Conservation (phyloP, 108 stramenopile genomes). For the Skeletonema marinoi region DNA sequence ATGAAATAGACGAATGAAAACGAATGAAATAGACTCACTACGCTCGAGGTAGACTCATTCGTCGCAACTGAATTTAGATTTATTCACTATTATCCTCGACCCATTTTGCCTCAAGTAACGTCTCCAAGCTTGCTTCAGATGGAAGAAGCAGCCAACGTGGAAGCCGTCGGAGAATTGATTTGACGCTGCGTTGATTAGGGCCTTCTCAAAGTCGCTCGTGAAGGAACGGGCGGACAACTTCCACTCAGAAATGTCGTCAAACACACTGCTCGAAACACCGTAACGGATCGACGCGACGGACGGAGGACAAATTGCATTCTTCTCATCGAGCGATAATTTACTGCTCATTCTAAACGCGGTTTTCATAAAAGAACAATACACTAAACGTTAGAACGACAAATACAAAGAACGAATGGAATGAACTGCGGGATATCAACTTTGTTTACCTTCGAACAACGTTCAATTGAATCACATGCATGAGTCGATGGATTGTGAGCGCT, state of each 20-base stretch:
- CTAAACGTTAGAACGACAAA: not conserved
- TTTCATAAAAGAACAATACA: not conserved
- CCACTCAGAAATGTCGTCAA: conserved; percentile 1
- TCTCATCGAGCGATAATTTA: too few species aligned
- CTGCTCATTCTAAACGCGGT: too few species aligned
- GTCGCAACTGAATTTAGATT: not conserved
- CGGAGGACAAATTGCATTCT: not conserved
- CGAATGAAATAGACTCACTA: not conserved
- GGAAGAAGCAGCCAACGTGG: too few species aligned
- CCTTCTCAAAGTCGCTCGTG: too few species aligned
- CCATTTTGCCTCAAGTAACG: not conserved
- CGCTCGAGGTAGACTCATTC: not conserved
- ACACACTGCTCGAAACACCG: not conserved
- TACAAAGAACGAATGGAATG: not conserved
- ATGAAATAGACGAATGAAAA: too few species aligned
- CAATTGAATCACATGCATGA: too few species aligned
- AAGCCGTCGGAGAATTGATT: too few species aligned
- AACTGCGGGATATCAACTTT: not conserved
- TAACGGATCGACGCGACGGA: not conserved
- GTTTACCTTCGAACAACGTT: too few species aligned
- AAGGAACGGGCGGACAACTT: too few species aligned
- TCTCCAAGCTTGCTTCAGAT: too few species aligned
- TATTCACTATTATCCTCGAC: not conserved
- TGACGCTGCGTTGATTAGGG: too few species aligned
- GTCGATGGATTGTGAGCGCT: not conserved